Base-by-base conservation (phyloP, 73 alveolate genomes). In the Symbiodinium natans region DNA sequence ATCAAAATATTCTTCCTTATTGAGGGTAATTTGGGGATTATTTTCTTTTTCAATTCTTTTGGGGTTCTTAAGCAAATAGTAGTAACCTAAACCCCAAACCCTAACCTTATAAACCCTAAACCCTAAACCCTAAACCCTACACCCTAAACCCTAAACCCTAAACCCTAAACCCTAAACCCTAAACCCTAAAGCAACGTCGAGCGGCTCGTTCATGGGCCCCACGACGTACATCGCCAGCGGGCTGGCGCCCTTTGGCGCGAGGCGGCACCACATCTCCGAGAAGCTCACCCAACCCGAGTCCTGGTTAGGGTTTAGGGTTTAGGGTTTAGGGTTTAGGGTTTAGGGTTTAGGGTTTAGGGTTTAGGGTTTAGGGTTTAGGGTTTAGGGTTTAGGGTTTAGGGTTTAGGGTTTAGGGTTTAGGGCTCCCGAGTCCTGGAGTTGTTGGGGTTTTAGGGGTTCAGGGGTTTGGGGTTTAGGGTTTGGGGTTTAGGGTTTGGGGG, bases 201-300 rank as follows among this genome's bases (percentile, higher is more conserved):
- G 93, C 40, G 6, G 33, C 94, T 75, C 41, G 13, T 86, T 80
- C 71, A 38, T 88, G 33, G 95, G 95, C 11, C 95, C 95, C 86
- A 88, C 74, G 73, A 88, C 56, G 56, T 52, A 6, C 71, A 80
- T 34, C 68, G 29, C 97, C 88, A 90, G 36, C 0, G 97, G 97
- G 29, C 74, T 90, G 97, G 97, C 97, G 11, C 97, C 97, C 36
- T 90, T 90, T 36, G 97, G 97, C 4, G 39, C 97, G 52, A 90
- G 41, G 29, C 97, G 97, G 39, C 97, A 90, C 97, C 97, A 90
- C 97, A 90, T 90, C 97, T 90, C 97, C 80, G 97, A 71, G 97
- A 39, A 63, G 88, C 97, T 90, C 54, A 90, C 97, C 73, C 83
- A 90, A n/a, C 97, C 97, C 0, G 97, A 71, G 40, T 56, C 97